A percentile compares a stretch with the other conserved stretches of the same genome.
These are phyloP conservation scores for Leccinum disarticulatum DNA, from an alignment of 768 basidiomycete species.

Conservation along the genomic window DNA sequence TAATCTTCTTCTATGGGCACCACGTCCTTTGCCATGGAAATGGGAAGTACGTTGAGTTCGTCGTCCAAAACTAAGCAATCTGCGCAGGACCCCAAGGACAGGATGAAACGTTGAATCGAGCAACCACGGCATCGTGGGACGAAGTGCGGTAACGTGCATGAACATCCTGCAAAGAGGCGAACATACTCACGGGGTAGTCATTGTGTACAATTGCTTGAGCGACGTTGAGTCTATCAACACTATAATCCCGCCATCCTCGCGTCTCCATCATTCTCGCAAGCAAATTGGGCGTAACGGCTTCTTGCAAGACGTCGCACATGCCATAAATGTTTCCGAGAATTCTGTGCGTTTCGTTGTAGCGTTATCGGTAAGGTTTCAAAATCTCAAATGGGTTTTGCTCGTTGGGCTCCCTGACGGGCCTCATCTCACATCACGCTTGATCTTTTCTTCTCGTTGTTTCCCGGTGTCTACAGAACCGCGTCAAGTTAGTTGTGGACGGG, in stretches of 20 bases:
- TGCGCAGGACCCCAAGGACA: slow-evolving; percentile 90
- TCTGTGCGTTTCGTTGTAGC: slow-evolving; percentile 97
- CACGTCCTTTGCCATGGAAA: slow-evolving; percentile 95
- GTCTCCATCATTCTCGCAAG: slow-evolving; percentile 97
- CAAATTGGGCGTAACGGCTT: slow-evolving; percentile 96
- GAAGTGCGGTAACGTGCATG: slow-evolving; percentile 93
- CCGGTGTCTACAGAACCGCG: slow-evolving; percentile 61
- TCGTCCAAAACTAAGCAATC: slow-evolving; percentile 96
- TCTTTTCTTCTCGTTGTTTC: slow-evolving; percentile 95
- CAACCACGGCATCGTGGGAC: slow-evolving; percentile 83
- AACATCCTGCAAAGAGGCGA: slow-evolving; percentile 67
- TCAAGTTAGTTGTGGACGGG: background rate
- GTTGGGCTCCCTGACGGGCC: slow-evolving; percentile 86
- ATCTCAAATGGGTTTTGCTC: slow-evolving; percentile 98
- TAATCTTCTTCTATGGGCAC: slow-evolving; percentile 53
- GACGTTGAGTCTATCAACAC: slow-evolving; percentile 85
- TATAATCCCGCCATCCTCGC: slow-evolving; percentile 90
- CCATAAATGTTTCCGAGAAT: slow-evolving; percentile 97
- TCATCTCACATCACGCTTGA: slow-evolving; percentile 93
- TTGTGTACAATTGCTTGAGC: slow-evolving; percentile 85
- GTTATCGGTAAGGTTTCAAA: slow-evolving; percentile 85
- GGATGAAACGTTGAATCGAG: slow-evolving; percentile 98
- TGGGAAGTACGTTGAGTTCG: slow-evolving; percentile 95
- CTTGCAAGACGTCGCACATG: slow-evolving; percentile 88
- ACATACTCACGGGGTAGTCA: slow-evolving; percentile 64